These are phyloP conservation scores for Aspergillus coremiiformis DNA, from an alignment of 495 filamentous ascomycete genomes.

Conservation along the genomic window DNA sequence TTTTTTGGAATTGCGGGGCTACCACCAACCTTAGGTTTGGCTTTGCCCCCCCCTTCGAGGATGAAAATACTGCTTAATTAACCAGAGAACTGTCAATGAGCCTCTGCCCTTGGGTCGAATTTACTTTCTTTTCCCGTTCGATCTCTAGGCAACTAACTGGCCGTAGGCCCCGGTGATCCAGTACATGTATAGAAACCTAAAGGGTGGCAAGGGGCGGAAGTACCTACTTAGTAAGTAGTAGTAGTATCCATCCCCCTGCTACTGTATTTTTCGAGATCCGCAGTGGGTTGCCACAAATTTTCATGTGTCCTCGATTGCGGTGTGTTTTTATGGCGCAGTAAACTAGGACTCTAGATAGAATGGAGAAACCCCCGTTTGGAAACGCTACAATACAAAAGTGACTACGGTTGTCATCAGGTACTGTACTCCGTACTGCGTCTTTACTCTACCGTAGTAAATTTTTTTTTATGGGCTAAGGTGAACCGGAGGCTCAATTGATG, in stretches of 20 bases:
- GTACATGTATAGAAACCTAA: neutral
- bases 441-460: too few species aligned
- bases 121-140: neutral
- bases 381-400: neutral
- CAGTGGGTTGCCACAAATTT: conserved; percentile 16
- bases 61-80: conserved; percentile 2
- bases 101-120: neutral
- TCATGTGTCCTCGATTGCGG: conserved; percentile 15
- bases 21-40: too few species aligned
- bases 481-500: too few species aligned
- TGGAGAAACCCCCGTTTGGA: neutral
- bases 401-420: neutral
- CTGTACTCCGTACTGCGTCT: neutral
- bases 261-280: conserved; percentile 12
- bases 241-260: neutral
- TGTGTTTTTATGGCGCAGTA: conserved; percentile 12
- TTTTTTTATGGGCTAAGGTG: too few species aligned
- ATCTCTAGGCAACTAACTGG: neutral
- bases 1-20: conserved; percentile 13
- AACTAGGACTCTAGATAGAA: conserved; percentile 4
- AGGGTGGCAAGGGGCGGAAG: neutral
- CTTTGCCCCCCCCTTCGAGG: neutral
- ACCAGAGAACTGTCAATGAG: neutral
- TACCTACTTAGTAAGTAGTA: too few species aligned
- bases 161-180: neutral